These are phyloP conservation scores for Neurospora sp. DNA, from an alignment of 495 filamentous ascomycete genomes.

Conservation along the genomic window DNA sequence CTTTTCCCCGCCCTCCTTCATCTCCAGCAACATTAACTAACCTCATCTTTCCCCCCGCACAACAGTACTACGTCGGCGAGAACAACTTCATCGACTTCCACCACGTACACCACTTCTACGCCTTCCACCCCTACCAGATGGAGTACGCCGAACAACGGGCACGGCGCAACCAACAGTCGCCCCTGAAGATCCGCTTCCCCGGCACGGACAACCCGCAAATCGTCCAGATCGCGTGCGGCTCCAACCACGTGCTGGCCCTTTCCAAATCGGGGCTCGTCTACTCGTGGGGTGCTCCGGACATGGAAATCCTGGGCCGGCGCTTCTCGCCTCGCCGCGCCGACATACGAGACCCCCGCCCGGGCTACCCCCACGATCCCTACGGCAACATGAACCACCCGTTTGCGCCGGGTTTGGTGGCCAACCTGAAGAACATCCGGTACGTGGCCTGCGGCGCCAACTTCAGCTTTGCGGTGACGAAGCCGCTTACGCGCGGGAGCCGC, in stretches of 20 bases:
- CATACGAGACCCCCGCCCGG: slow-evolving; percentile 38
- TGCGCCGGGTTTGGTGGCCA: slow-evolving; percentile 44
- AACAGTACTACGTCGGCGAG: background rate
- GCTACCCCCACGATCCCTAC: slow-evolving; percentile 26
- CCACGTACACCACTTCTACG: background rate
- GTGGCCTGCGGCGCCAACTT: slow-evolving; percentile 54
- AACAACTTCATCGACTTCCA: background rate
- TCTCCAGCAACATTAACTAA: background rate
- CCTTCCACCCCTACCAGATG: background rate
- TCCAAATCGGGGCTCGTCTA: slow-evolving; percentile 48
- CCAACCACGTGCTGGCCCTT: slow-evolving; percentile 59
- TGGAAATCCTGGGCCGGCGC: slow-evolving; percentile 56
- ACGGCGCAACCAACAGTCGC: background rate
- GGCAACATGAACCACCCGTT: slow-evolving; percentile 35
- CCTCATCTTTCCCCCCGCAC: background rate
- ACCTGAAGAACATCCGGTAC: slow-evolving; percentile 40
- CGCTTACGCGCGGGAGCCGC: background rate
- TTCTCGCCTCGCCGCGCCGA: slow-evolving; percentile 40
- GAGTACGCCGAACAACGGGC: background rate
- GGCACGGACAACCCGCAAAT: slow-evolving; percentile 41
- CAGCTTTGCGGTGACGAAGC: slow-evolving; percentile 53
- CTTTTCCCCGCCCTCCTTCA: background rate
- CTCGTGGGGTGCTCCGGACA: slow-evolving; percentile 61
- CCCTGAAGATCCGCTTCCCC: slow-evolving; percentile 2
- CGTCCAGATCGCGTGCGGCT: slow-evolving; percentile 44